Base-by-base conservation (phyloP, 805 yeast species). In the Hanseniaspora taiwanica region DNA sequence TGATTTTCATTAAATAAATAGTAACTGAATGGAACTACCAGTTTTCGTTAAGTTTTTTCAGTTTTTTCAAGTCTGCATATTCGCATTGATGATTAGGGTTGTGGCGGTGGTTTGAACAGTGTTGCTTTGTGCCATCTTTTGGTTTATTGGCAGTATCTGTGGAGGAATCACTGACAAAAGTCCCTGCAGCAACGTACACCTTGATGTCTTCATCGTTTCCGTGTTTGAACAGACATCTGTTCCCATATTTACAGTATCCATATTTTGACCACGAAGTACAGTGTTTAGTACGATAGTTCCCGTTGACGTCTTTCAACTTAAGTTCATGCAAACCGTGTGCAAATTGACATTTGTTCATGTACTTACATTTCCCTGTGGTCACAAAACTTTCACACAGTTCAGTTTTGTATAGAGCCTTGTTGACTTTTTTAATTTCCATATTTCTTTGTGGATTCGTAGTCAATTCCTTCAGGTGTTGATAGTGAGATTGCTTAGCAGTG, bases 301-400 rank as follows among this genome's bases (percentile, higher is more conserved):
- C 78, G 16, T 51, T 48, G 44, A 89, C 69, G 44, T 76, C 78
- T 35, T 84, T 77, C 10, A 60, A 49, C 58, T 83, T 83, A 50
- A 86, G 65, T 58, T 86, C 96, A 40, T 70, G 63, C 31, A 72
- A 67, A 16, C 96, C 96, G 55, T 86, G 96, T 5, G 96, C 96
- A 68, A 86, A 86, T 63, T 86, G 96, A 59, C 96, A 86, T 64
- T 86, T 86, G 48, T 72, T 70, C 2, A 94, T 94, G 56, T 86
- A 86, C 13, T 94, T 94, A 58, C 96, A 86, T 39, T 58, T 53
- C 19, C 82, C 81, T 47, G 74, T 71, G 50, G 72, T 75, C 54
- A 76, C 72, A 56, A 69, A 86, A 20, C 87, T 78, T 31, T 78
- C 80, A 59, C 96, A 86, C 42, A 87, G 68, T 59, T 86, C 96